Percentiles rank a stretch among this genome's conserved stretches.
These are phyloP conservation scores for Euphorbia celastroides DNA, from an alignment of 441 rosid species.

Conservation along the genomic window DNA sequence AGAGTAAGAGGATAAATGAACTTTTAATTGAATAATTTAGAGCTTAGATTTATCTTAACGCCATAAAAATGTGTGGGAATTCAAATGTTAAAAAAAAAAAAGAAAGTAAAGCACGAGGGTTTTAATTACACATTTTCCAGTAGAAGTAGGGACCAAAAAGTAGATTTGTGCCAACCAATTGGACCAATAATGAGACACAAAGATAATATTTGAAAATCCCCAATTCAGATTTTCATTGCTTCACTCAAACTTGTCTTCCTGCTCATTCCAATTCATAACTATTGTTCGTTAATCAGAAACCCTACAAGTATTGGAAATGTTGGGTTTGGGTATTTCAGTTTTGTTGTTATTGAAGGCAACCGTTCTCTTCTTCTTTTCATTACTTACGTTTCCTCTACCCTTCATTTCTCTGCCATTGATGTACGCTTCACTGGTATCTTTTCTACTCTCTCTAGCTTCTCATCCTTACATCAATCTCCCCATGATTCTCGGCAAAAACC, in stretches of 20 bases:
- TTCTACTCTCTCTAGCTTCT: constrained; percentile 47
- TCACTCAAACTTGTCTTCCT: not conserved
- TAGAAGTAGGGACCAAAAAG: not conserved
- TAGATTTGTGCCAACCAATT: not conserved
- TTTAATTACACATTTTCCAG: not conserved
- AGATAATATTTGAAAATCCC: not conserved
- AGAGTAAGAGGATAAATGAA: no score
- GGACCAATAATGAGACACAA: not conserved
- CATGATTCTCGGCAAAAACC: constrained; percentile 48
- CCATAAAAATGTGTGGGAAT: no score
- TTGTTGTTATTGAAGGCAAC: constrained; percentile 38
- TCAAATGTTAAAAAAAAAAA: no score
- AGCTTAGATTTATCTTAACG: no score
- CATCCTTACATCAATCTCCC: constrained; percentile 59
- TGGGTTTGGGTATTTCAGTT: constrained; percentile 49
- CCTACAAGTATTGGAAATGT: no score
- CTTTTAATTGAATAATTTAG: no score
- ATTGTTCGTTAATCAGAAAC: no score
- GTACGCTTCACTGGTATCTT: constrained; percentile 45
- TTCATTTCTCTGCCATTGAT: constrained; percentile 40
- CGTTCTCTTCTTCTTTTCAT: constrained; percentile 23
- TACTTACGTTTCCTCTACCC: constrained; percentile 26
- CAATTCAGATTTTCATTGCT: not conserved
- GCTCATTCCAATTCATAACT: not conserved
- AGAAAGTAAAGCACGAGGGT: not conserved